Conservation (phyloP, 495 filamentous ascomycete genomes). For the Cercophora newfieldiana region DNA sequence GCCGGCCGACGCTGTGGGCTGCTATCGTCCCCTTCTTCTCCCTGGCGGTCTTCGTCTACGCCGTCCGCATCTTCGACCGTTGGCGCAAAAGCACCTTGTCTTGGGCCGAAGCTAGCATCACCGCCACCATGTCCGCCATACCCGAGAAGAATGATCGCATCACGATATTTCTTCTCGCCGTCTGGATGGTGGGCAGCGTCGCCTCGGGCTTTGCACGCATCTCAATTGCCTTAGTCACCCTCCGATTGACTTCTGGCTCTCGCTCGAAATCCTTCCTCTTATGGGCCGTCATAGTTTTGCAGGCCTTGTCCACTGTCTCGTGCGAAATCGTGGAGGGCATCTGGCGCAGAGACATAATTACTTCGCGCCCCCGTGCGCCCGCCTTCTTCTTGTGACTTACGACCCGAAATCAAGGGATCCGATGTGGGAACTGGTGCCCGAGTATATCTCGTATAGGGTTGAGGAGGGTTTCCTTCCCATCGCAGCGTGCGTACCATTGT, state of each 20-base stretch:
- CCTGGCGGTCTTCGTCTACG: not conserved
- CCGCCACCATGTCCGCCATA: too few relatives aligned
- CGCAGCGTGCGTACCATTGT: constrained; percentile 1
- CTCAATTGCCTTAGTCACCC: too few relatives aligned
- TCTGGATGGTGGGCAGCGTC: too few relatives aligned
- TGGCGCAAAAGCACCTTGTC: not conserved
- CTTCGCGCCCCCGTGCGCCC: constrained; percentile 3
- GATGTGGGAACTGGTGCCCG: not conserved
- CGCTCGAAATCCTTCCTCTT: too few relatives aligned
- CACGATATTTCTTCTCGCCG: too few relatives aligned
- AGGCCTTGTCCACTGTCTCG: too few relatives aligned
- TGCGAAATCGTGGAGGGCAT: not conserved
- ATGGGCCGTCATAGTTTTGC: too few relatives aligned
- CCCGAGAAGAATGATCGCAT: too few relatives aligned
- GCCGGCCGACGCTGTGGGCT: not conserved
- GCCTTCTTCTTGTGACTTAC: not conserved
- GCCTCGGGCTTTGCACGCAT: too few relatives aligned
- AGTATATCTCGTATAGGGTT: not conserved
- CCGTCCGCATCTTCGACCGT: constrained; percentile 2
- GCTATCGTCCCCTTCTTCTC: too few relatives aligned
- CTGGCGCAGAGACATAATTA: not conserved
- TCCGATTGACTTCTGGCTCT: too few relatives aligned
- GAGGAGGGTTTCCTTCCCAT: not conserved
- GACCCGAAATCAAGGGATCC: not conserved
- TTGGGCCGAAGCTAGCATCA: not conserved